Percentiles rank a stretch among this genome's conserved stretches.
Evolutionary conservation across 257 asterid genomes (phyloP).

Genomic region (Dorcoceras hygrometricum): DNA sequence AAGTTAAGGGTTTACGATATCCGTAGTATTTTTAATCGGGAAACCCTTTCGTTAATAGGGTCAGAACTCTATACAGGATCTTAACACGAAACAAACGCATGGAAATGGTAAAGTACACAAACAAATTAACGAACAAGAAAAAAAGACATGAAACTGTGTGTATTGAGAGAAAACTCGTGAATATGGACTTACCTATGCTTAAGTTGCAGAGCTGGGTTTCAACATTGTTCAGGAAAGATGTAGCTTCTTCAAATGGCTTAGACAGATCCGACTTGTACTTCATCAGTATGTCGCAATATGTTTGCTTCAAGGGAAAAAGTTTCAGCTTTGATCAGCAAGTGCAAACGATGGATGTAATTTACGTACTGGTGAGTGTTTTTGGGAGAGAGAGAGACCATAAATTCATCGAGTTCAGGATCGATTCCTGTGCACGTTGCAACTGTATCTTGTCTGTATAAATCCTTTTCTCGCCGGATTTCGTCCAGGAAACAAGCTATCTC

Average conservation of each 20-base stretch:
- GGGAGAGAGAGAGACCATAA: slow-evolving; percentile 51
- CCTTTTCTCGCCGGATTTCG: slow-evolving; percentile 44
- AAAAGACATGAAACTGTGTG: neutral
- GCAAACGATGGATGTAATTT: neutral
- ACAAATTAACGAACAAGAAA: neutral
- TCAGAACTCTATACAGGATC: neutral
- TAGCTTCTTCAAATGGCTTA: slow-evolving; percentile 43
- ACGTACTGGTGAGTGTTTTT: neutral
- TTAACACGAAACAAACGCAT: neutral
- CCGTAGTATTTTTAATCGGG: neutral
- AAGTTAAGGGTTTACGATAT: neutral
- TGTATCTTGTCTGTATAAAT: slow-evolving; percentile 21
- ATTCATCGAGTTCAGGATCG: slow-evolving; percentile 68
- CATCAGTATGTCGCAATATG: slow-evolving; percentile 58
- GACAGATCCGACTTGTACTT: slow-evolving; percentile 74
- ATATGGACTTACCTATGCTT: slow-evolving; percentile 45
- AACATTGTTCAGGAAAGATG: slow-evolving; percentile 57
- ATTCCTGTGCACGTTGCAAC: slow-evolving; percentile 29
- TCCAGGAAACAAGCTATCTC: slow-evolving; percentile 49
- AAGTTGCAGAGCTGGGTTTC: slow-evolving; percentile 61
- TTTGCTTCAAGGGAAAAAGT: slow-evolving; percentile 42
- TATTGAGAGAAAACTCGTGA: neutral
- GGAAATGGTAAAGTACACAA: neutral
- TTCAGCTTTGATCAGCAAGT: neutral
- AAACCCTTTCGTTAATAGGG: neutral